Evolutionary conservation across 2,329 filamentous ascomycete genomes (phyloP).

Genomic region (Orbilia quercus): DNA sequence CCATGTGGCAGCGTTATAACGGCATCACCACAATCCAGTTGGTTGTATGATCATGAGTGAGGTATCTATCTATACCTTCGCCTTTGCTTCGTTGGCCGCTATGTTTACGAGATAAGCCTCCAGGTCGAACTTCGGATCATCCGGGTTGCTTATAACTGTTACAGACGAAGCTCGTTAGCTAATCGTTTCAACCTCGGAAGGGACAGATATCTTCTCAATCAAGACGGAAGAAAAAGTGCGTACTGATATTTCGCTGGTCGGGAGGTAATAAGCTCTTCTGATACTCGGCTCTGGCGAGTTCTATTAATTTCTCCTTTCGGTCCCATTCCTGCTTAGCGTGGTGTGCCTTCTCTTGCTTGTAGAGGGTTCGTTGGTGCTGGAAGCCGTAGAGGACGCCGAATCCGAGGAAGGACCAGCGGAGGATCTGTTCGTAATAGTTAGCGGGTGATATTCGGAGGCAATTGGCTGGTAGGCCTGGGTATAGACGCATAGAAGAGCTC

Average conservation of each 20-base stretch:
- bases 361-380: slow-evolving; percentile 88
- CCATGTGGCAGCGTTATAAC: background rate
- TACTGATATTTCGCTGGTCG: slow-evolving; percentile 61
- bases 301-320: slow-evolving; percentile 90
- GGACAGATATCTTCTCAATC: background rate
- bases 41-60: background rate
- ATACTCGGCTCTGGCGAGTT: slow-evolving; percentile 91
- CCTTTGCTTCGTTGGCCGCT: slow-evolving; percentile 63
- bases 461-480: slow-evolving; percentile 56
- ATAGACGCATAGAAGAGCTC: slow-evolving; percentile 9
- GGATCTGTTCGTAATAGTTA: slow-evolving; percentile 73
- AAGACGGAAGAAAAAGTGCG: slow-evolving; percentile 45
- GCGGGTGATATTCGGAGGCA: background rate
- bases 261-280: slow-evolving; percentile 76
- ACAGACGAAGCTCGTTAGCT: background rate
- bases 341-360: slow-evolving; percentile 74
- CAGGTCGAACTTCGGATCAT: slow-evolving; percentile 91
- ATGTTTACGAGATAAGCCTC: slow-evolving; percentile 82
- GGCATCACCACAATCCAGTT: background rate
- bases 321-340: slow-evolving; percentile 84
- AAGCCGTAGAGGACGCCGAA: slow-evolving; percentile 95
- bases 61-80: slow-evolving; percentile 33
- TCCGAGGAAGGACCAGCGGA: slow-evolving; percentile 94
- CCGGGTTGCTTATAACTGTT: slow-evolving; percentile 77
- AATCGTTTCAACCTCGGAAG: background rate